Conservation (phyloP, 2,329 filamentous ascomycete genomes). For the Bimuria novae-zelandiae region DNA sequence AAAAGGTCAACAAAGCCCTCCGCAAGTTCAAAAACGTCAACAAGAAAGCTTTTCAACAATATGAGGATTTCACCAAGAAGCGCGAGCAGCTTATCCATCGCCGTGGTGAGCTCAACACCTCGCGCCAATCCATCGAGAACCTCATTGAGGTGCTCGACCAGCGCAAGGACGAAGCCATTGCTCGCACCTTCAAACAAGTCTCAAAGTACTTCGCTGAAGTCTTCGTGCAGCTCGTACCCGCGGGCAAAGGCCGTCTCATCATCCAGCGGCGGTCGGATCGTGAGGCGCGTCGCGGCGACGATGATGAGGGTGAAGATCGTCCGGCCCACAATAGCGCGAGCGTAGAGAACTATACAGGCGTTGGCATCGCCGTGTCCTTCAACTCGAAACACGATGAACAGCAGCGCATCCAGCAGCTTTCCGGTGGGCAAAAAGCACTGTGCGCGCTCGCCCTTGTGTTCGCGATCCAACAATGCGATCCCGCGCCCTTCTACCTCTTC, state of each 20-base stretch:
- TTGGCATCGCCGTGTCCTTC: constrained; percentile 96
- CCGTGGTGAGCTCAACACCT: constrained; percentile 83
- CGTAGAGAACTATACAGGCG: constrained; percentile 96
- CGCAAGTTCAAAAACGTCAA: constrained; percentile 99
- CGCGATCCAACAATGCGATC: constrained; percentile 97
- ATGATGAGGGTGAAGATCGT: constrained; percentile 56
- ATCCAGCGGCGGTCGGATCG: constrained; percentile 90
- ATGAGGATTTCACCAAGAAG: constrained; percentile 94
- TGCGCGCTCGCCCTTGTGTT: constrained; percentile 98
- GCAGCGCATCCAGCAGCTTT: constrained; percentile 95
- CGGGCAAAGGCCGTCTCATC: constrained; percentile 86
- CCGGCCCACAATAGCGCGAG: constrained; percentile 18
- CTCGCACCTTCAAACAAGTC: constrained; percentile 98
- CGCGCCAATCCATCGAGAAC: constrained; percentile 85
- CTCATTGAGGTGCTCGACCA: constrained; percentile 92
- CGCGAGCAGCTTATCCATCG: constrained; percentile 85
- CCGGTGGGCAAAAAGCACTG: constrained; percentile 95
- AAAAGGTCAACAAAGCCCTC: constrained; percentile 87
- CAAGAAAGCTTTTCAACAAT: constrained; percentile 99
- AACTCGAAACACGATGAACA: constrained; percentile 99
- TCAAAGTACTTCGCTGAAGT: constrained; percentile 90
- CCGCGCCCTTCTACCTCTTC: constrained; percentile 97
- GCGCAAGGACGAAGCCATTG: constrained; percentile 96
- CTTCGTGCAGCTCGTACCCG: constrained; percentile 93
- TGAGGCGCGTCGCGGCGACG: constrained; percentile 69